Base-by-base conservation (phyloP, 805 yeast genomes). In the Metschnikowia lunata region DNA sequence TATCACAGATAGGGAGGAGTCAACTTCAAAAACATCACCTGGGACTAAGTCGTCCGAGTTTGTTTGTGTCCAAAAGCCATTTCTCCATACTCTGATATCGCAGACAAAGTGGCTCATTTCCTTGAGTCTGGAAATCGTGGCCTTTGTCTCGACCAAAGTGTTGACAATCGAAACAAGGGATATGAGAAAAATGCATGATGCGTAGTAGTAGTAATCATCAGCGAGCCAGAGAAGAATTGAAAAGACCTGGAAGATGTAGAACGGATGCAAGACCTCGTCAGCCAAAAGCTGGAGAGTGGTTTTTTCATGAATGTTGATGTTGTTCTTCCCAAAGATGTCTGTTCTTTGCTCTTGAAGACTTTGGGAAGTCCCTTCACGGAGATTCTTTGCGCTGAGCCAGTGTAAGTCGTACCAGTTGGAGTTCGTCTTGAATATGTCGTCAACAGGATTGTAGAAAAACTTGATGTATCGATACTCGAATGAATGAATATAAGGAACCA, bases 11-110 rank as follows among this genome's bases (percentile, higher is more conserved):
- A 93, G 67, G 0, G 85, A 77, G 0, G 97, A 95, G 57, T 90
- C 97, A 30, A 93, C 80, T 66, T 93, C 99, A 59, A 83, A 89
- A 1, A 93, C 79, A 62, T 93, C 99, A 40, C 99, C 99, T 0
- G 98, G 98, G 1, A 93, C 97, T 29, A 93, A 72, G 36, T 88
- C 93, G 10, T 75, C 72, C 0, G 96, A 84, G 31, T 77, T 74
- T 2, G 84, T 70, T 52, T 83, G 89, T 40, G 82, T 84, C 99
- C 97, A 91, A 63, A 88, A 93, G 10, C 85, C 96, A 57, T 87
- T 89, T 62, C 98, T 80, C 75, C 90, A 82, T 1, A 88, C 97
- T 54, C 97, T 77, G 6, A 90, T 86, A 39, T 81, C 88, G 57
- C 95, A 85, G n/a, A 73, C 78, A 54, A 83, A 82, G 47, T 71